Conservation (phyloP, 805 yeast species). For the Lachancea dasiensis region DNA sequence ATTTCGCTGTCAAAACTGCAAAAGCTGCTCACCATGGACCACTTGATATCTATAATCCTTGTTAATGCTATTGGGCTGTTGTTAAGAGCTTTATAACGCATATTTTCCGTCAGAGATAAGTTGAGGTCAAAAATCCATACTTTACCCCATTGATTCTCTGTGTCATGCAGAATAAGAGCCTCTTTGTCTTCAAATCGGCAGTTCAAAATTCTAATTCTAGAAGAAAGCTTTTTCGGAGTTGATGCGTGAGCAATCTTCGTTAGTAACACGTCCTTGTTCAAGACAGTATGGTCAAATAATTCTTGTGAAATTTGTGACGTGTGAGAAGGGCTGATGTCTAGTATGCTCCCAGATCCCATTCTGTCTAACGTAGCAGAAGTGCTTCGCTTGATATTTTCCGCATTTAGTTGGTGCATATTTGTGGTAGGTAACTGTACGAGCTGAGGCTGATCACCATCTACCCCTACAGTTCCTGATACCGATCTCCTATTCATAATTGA, state of each 20-base stretch:
- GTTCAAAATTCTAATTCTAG: conserved; percentile 34
- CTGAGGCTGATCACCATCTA: conserved; percentile 8
- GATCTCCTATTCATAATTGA: conserved; percentile 23
- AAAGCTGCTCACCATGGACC: conserved; percentile 8
- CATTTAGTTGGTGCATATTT: conserved; percentile 11
- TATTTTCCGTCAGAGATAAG: conserved; percentile 21
- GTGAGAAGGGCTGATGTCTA: conserved; percentile 13
- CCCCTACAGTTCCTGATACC: conserved; percentile 10
- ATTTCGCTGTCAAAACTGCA: conserved; percentile 9
- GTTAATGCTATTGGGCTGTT: conserved; percentile 19
- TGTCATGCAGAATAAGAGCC: conserved; percentile 52
- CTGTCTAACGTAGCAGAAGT: conserved; percentile 29
- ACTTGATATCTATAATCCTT: conserved; percentile 11
- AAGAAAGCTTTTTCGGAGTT: conserved; percentile 29
- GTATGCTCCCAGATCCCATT: conserved; percentile 15
- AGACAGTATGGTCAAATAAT: conserved; percentile 28
- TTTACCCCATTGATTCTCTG: conserved; percentile 37
- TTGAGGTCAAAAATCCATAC: conserved; percentile 39
- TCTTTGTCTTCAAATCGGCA: conserved; percentile 50
- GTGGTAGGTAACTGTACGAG: conserved; percentile 21
- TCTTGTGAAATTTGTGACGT: conserved; percentile 15
- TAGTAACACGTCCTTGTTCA: conserved; percentile 63
- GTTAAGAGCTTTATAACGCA: conserved; percentile 25
- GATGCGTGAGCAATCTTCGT: conserved; percentile 47
- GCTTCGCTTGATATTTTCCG: conserved; percentile 16